A percentile compares a stretch with the other conserved stretches of the same genome.
phyloP scores from a whole-genome alignment of 2,329 filamentous ascomycete species.

The Ceratocystis albifundus region DNA sequence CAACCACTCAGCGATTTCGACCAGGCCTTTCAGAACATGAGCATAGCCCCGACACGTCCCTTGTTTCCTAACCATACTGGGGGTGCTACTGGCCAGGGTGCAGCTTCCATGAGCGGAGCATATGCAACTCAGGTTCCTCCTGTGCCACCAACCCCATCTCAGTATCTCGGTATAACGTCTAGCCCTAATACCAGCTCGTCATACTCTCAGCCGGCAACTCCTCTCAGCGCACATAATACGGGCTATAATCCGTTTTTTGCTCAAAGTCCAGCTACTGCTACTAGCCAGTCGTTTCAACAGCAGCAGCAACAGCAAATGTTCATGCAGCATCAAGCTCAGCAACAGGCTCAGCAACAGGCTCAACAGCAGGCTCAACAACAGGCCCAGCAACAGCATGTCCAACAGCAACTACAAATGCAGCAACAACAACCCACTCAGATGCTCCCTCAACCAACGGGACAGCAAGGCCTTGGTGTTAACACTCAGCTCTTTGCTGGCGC shows the following conservation, averaged over 20 bases:
- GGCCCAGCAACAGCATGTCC: constrained; percentile 11
- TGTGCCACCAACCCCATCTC: constrained; percentile 52
- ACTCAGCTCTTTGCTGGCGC: constrained; percentile 30
- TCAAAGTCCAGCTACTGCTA: not conserved
- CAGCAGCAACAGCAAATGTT: constrained; percentile 26
- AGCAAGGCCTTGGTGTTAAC: constrained; percentile 34
- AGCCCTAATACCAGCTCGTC: constrained; percentile 23
- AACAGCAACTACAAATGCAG: constrained; percentile 16
- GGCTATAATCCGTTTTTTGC: constrained; percentile 21
- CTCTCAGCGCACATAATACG: constrained; percentile 20
- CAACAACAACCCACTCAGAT: constrained; percentile 19
- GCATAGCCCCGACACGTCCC: constrained; percentile 39
- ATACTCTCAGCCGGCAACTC: constrained; percentile 18
- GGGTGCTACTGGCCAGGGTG: constrained; percentile 39
- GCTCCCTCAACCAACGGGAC: constrained; percentile 20
- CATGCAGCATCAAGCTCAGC: constrained; percentile 34
- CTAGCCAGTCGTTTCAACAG: not conserved
- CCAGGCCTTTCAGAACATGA: constrained; percentile 45
- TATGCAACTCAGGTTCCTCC: constrained; percentile 47
- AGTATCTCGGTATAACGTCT: constrained; percentile 30
- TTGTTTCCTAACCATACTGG: constrained; percentile 69
- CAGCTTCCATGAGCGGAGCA: constrained; percentile 19
- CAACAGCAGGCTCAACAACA: constrained; percentile 26
- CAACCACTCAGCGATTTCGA: constrained; percentile 40
- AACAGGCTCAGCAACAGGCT: constrained; percentile 28